Percentiles rank a stretch among this genome's conserved stretches.
These are phyloP conservation scores for Cornus kousa DNA, from an alignment of 148 eudicot species.

Conservation along the genomic window DNA sequence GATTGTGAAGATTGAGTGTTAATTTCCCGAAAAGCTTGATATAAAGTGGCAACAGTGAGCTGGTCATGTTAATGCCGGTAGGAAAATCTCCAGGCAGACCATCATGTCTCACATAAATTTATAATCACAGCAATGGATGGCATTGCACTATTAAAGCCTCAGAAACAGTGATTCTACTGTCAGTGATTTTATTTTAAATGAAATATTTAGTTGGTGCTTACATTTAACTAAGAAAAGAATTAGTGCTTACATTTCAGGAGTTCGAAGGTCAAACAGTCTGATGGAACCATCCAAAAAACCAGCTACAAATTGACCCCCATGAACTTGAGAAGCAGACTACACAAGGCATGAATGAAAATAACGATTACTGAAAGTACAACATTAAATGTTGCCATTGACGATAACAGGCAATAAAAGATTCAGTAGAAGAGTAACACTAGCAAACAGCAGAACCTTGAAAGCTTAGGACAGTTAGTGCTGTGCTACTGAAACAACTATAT, in stretches of 20 bases:
- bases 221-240: conserved; percentile 26
- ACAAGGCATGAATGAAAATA: conserved; percentile 3
- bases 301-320: conserved; percentile 86
- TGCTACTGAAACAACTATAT: too few species aligned
- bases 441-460: not conserved
- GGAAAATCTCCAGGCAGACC: not conserved
- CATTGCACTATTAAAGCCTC: not conserved
- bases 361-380: not conserved
- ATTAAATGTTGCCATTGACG: not conserved
- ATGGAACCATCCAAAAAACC: conserved; percentile 89
- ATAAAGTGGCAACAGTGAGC: not conserved
- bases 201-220: conserved; percentile 28
- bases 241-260: conserved; percentile 75
- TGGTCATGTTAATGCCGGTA: not conserved
- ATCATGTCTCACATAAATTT: not conserved
- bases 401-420: not conserved
- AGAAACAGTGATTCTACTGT: not conserved
- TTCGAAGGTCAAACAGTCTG: conserved; percentile 76
- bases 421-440: not conserved
- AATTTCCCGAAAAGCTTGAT: not conserved
- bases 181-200: too few species aligned
- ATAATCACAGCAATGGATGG: not conserved
- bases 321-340: conserved; percentile 94
- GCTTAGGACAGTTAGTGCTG: not conserved
- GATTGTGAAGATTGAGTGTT: not conserved